Evolutionary conservation across 371 early-diverging fungal species (phyloP), one percentile per base, ranked within the genome.

Genomic region (Lichtheimia corymbifera): DNA sequence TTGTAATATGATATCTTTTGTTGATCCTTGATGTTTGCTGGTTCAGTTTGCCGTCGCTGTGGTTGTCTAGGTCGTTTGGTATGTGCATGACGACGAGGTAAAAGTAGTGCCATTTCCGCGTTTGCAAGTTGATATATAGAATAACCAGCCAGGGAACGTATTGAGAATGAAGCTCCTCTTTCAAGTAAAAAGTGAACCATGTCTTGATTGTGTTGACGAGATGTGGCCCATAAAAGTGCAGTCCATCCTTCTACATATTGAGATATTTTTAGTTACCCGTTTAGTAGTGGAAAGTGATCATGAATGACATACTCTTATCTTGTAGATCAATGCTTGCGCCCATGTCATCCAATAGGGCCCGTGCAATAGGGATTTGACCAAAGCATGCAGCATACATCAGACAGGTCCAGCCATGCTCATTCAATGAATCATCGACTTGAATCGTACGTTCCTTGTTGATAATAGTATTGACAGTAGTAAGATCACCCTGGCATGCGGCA

Each of bases 211-310:
- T 11, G 35, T 53, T 87, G 78, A 70, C 90, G 92, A 56, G 87
- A 84, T 53, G 88, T 85, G 3, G 95, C 95, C 97, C 97, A 97
- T 76, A 94, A 83, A 43, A 96, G 80, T 20, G 95, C 90, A 22
- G 95, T 92, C 97, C 97, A 97, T 17, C 97, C 97, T 60, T 84
- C 91, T 87, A 27, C 66, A 42, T 47, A 51, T 22, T 22, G 22
- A 22, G 2, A 56, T 53, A 41, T 5, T 54, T 18, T 43, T 55
- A 40, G 45, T 6, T 14, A 55, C 7, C 0, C 15, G 27, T 25
- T 17, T 22, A 42, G 24, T 18, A 44, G 43, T 17, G 24, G 14
- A 6, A 43, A 51, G 4, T 2, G 14, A 52, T 5, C 1, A 27
- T 22, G 15, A 7, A 7, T 24, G 7, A 65, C 77, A 72, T 83